Percentiles rank a stretch among this genome's conserved stretches.
phyloP scores from a whole-genome alignment of 306 rosid genomes.

The Ceratonia siliqua region DNA sequence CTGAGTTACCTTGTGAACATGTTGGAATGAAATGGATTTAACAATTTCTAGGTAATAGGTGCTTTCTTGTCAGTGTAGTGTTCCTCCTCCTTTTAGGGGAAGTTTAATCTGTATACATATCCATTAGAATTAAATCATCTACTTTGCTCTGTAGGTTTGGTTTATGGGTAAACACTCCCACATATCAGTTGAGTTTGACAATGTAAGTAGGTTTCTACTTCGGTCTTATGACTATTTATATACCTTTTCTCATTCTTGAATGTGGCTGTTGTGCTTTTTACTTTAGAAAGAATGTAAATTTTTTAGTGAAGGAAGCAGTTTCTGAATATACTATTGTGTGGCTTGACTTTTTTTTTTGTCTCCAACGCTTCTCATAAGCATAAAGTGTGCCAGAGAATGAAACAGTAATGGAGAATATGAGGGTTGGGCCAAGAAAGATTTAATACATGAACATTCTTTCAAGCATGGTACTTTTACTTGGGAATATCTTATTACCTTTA shows the following conservation, averaged over 20 bases:
- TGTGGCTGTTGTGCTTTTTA: constrained; percentile 13
- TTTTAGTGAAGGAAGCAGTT: constrained; percentile 9
- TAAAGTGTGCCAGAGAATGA: not conserved
- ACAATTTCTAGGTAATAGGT: constrained; percentile 13
- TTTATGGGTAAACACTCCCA: constrained; percentile 93
- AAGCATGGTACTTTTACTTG: not conserved
- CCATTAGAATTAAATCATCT: constrained; percentile 22
- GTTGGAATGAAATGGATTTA: constrained; percentile 17
- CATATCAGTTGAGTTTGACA: constrained; percentile 80
- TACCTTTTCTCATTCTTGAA: constrained; percentile 11
- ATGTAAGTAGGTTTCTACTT: constrained; percentile 58
- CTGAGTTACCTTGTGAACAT: constrained; percentile 2
- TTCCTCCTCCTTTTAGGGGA: not conserved
- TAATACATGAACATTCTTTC: constrained; percentile 3
- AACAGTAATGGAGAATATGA: constrained; percentile 21
- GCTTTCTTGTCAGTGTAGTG: not conserved
- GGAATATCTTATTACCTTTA: not conserved
- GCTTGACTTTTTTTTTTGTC: constrained; percentile 3
- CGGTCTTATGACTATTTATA: constrained; percentile 12
- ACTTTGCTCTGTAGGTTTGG: constrained; percentile 73
- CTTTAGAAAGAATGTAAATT: not conserved
- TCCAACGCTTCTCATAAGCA: not conserved
- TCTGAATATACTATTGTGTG: not conserved
- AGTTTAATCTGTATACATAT: constrained; percentile 1
- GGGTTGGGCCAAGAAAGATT: not conserved